These are phyloP conservation scores for Diaporthe ilicicola DNA, from an alignment of 2,329 filamentous ascomycete species.

Conservation along the genomic window DNA sequence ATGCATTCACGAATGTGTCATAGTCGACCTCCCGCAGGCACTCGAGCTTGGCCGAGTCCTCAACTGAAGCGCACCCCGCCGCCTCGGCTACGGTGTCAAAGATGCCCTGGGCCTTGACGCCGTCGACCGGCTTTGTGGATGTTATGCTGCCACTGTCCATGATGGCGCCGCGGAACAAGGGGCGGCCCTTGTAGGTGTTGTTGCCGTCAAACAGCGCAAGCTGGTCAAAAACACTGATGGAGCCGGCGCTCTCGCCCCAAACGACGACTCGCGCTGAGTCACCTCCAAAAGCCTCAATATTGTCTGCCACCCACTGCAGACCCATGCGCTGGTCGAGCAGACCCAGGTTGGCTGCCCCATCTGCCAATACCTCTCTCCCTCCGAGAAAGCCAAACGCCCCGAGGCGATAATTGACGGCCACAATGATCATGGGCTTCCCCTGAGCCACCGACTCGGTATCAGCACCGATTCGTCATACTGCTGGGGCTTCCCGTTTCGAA, in stretches of 20 bases:
- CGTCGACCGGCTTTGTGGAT: conserved; percentile 71
- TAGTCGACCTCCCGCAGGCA: conserved; percentile 72
- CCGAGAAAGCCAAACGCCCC: conserved; percentile 79
- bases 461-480: conserved; percentile 60
- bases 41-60: conserved; percentile 61
- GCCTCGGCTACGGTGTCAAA: conserved; percentile 69
- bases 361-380: conserved; percentile 71
- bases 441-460: conserved; percentile 54
- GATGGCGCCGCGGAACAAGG: conserved; percentile 79
- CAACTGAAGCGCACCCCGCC: conserved; percentile 66
- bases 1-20: conserved; percentile 68
- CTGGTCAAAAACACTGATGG: conserved; percentile 79
- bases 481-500: conserved; percentile 48
- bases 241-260: conserved; percentile 77
- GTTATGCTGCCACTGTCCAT: conserved; percentile 77
- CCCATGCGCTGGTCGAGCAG: conserved; percentile 77
- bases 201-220: conserved; percentile 79
- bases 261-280: conserved; percentile 82
- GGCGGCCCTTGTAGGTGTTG: conserved; percentile 76
- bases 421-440: conserved; percentile 75
- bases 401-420: conserved; percentile 80
- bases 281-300: conserved; percentile 80
- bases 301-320: conserved; percentile 79
- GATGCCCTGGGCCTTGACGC: conserved; percentile 68
- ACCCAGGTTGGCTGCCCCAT: conserved; percentile 75